Base-by-base conservation (phyloP, 495 filamentous ascomycete species). In the Aspergillus kassunensis region DNA sequence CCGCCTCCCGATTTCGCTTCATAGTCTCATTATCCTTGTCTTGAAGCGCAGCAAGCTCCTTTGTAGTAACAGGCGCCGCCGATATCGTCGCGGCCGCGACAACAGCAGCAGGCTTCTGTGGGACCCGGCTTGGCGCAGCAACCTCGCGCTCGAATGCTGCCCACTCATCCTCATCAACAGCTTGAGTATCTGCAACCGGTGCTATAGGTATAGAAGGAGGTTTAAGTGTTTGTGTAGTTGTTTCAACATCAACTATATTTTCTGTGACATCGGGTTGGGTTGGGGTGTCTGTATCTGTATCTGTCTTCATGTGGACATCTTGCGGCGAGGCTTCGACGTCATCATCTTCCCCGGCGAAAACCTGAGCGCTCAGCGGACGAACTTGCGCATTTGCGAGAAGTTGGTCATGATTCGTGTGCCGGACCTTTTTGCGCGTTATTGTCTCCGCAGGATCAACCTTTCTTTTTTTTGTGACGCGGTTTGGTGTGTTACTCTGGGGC, bases 121-220 rank as follows among this genome's bases (percentile, higher is more conserved):
- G 56, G 15, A 63, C 53, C 36, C 68, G 66, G 12, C 75, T 69
- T 33, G 79, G 79, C 18, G 78, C 80, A 5, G 81, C 81, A 11
- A 96, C 81, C 20, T 96, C 91, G 13, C 90, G 87, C 67, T 96
- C 88, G 62, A 96, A 96, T 36, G 89, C 88, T 0, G 88, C 90
- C 89, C 91, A 95, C 67, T 91, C 88, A 44, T 86, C 84, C 59
- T 96, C 91, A 64, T 91, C 82, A 6, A 95, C 68, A 36, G 46
- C 52, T 49, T 61, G 61, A 37, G 60, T 24, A 2, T 29, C n/a
- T 18, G 59, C 40, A 23, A 37, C 25, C 1, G 60, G 33, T 27
- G 24, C 24, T 27, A 27, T 27, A 12, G 61, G 33, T 53, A 37
- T 36, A 27, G 63, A 13, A 34, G 60, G 24, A 46, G 63, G 33